phyloP scores from a whole-genome alignment of 2,329 filamentous ascomycete genomes.

The Aspergillus jensenii region DNA sequence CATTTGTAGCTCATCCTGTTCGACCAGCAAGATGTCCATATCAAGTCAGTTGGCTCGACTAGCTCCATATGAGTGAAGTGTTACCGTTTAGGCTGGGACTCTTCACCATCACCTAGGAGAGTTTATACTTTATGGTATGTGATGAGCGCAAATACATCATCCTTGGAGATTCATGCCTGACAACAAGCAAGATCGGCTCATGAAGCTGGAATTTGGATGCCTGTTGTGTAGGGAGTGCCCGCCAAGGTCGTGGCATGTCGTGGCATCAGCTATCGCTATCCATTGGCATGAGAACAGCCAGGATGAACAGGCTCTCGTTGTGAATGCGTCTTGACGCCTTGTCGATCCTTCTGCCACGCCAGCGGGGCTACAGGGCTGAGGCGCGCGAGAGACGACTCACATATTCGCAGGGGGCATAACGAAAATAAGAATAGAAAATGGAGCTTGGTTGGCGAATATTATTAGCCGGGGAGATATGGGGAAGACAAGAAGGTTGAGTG shows the following conservation, averaged over 20 bases:
- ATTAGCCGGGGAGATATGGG: not conserved
- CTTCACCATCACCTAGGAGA: not conserved
- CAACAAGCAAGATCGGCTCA: not conserved
- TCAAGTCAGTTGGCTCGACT: not conserved
- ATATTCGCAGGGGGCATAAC: not conserved
- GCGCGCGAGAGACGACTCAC: not conserved
- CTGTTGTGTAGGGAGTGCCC: not conserved
- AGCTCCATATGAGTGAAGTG: not conserved
- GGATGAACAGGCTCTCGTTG: not conserved
- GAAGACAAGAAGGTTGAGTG: not conserved
- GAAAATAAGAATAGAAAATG: conserved; percentile 1
- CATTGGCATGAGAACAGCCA: not conserved
- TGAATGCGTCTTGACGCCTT: not conserved
- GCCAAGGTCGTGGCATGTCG: not conserved
- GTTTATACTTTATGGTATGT: no score
- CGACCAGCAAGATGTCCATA: not conserved
- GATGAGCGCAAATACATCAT: not conserved
- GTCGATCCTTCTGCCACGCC: conserved; percentile 5
- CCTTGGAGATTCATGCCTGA: not conserved
- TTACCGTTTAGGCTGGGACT: not conserved
- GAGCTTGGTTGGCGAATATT: not conserved
- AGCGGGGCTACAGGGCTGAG: conserved; percentile 12
- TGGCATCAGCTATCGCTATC: not conserved
- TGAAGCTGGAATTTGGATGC: not conserved
- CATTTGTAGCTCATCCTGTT: no score